Evolutionary conservation across 768 basidiomycete species (phyloP).

Genomic region (Hortiboletus flavorubellus): DNA sequence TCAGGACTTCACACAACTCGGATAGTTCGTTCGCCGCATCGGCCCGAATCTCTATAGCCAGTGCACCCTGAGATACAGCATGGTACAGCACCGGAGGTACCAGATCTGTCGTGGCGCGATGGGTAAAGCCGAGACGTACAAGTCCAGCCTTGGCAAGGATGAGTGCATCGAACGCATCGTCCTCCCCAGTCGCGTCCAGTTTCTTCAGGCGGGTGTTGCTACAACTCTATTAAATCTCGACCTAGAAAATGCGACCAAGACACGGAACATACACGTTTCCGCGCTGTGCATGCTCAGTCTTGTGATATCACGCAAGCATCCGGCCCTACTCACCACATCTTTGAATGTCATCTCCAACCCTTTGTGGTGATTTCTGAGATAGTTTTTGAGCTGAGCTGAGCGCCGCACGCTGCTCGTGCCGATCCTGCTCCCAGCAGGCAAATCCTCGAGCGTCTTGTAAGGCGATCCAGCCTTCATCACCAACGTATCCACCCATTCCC

Average conservation of each 20-base stretch:
- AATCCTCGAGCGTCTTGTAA: constrained; percentile 74
- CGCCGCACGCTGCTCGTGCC: constrained; percentile 94
- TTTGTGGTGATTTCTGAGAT: constrained; percentile 50
- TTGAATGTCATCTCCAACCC: constrained; percentile 59
- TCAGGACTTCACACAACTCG: constrained; percentile 62
- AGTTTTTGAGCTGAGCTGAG: constrained; percentile 83
- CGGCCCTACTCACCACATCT: constrained; percentile 70
- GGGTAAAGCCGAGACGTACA: constrained; percentile 68
- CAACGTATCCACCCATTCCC: constrained; percentile 85
- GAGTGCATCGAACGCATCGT: constrained; percentile 79
- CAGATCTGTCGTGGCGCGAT: constrained; percentile 75
- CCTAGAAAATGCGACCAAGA: background rate
- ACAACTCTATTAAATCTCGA: constrained; percentile 6
- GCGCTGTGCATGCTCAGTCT: constrained; percentile 43
- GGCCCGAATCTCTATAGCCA: constrained; percentile 80
- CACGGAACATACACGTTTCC: constrained; percentile 72
- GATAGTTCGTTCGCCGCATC: constrained; percentile 57
- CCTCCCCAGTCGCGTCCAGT: constrained; percentile 65
- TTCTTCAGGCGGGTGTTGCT: constrained; percentile 91
- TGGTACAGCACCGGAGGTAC: constrained; percentile 72
- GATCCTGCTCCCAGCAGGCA: constrained; percentile 87
- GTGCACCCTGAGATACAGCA: constrained; percentile 93
- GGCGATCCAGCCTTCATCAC: constrained; percentile 73
- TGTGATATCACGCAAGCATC: background rate
- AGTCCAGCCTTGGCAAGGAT: constrained; percentile 94